A percentile compares a stretch with the other conserved stretches of the same genome.
Evolutionary conservation across 169 alveolate species (phyloP).

Genomic region (Eimeria sp.): DNA sequence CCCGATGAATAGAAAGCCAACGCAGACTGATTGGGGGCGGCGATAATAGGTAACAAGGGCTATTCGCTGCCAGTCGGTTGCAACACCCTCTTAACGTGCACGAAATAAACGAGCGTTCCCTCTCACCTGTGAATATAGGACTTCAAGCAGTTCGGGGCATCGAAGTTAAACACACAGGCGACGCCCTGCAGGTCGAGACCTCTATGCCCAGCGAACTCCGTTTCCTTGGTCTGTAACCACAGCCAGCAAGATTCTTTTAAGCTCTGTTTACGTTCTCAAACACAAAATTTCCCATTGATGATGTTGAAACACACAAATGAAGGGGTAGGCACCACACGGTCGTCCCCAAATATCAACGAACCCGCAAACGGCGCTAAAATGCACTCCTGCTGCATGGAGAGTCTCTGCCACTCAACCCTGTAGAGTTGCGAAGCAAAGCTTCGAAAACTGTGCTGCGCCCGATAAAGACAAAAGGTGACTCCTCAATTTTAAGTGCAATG

Average conservation of each 20-base stretch:
- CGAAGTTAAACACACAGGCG: conserved; percentile 93
- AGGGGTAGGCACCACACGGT: neutral
- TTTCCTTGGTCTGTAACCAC: conserved; percentile 56
- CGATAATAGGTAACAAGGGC: too few relatives aligned
- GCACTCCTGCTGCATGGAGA: neutral
- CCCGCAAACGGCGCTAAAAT: neutral
- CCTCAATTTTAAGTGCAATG: neutral
- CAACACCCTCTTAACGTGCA: neutral
- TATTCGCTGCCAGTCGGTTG: too few relatives aligned
- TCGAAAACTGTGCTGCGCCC: neutral
- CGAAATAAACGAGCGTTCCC: neutral
- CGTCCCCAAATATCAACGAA: neutral
- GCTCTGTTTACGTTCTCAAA: neutral
- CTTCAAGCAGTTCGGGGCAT: conserved; percentile 91
- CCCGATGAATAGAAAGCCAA: neutral
- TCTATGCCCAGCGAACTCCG: conserved; percentile 80
- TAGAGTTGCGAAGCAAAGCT: neutral
- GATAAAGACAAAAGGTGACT: neutral
- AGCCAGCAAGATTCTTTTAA: neutral
- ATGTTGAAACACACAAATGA: neutral
- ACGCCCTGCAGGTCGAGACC: conserved; percentile 95
- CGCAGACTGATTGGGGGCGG: too few relatives aligned
- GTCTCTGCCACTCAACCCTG: neutral
- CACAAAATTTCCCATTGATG: neutral
- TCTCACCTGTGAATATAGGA: conserved; percentile 94